phyloP scores from a whole-genome alignment of 2,329 filamentous ascomycete species.

The Pseudogymnoascus sp. region DNA sequence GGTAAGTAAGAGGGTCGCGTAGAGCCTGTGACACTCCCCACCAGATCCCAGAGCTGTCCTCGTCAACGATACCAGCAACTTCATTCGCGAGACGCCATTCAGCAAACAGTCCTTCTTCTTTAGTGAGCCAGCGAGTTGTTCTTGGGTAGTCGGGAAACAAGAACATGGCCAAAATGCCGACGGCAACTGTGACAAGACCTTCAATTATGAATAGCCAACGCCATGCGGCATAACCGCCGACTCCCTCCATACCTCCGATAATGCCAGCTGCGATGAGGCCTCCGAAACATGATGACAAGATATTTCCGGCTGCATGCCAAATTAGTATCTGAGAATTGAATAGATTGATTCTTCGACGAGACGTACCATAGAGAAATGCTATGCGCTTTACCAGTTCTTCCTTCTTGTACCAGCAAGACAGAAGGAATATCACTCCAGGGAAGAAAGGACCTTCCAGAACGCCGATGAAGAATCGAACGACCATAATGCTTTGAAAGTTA shows the following conservation, averaged over 20 bases:
- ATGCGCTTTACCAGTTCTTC: constrained; percentile 21
- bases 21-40: not conserved
- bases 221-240: constrained; percentile 41
- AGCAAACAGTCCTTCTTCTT: constrained; percentile 44
- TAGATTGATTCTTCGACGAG: not conserved
- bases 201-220: constrained; percentile 14
- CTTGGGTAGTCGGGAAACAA: not conserved
- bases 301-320: constrained; percentile 39
- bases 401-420: constrained; percentile 23
- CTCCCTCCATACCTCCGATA: constrained; percentile 48
- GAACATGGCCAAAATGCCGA: not conserved
- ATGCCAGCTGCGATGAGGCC: constrained; percentile 51
- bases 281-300: constrained; percentile 53
- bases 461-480: constrained; percentile 18
- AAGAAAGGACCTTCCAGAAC: constrained; percentile 19
- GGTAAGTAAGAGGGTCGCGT: not conserved
- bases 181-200: constrained; percentile 1
- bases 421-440: constrained; percentile 14
- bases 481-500: constrained; percentile 17
- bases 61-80: not conserved
- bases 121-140: constrained; percentile 38
- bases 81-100: constrained; percentile 36
- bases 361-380: constrained; percentile 22
- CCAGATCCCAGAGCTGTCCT: not conserved
- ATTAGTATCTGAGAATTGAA: not conserved